Base-by-base conservation (phyloP, 225 moss, liverwort and hornwort species). In the Sphagnum tenellum region DNA sequence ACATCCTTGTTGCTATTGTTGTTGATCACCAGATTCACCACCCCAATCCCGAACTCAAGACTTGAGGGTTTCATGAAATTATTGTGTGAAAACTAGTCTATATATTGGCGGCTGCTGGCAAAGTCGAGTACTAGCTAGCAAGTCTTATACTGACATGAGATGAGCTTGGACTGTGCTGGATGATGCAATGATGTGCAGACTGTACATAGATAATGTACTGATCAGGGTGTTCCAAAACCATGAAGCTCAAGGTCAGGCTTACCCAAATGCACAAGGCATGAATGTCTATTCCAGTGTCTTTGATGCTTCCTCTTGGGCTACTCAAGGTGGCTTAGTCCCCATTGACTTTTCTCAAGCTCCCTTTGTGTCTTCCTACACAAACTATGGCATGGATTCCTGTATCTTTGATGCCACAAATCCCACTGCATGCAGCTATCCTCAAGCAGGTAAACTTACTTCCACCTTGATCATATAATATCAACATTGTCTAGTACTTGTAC, bases 261-360 rank as follows among this genome's bases (percentile, higher is more conserved):
- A 87, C 68, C 73, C 87, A 66, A 77, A 66, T 72, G 76, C 75
- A 71, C 92, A 89, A 66, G 80, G 85, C 69, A 87, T 92, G 92
- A 78, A 75, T 61, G 66, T 83, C 73, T 88, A 75, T 71, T 74
- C 89, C 12, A 89, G 87, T 73, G 70, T 92, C 53, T 92, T 89
- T 76, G 79, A 88, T 49, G 89, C 82, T 2, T 76, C 77, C 0
- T 5, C 64, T 0, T 92, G 92, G 92, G 89, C 89, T 11, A 92
- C 92, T 0, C 71, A 75, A 2, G 92, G 92, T 0, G 92, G 92
- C 0, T 59, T 44, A 2, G 85, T 67, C 50, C 77, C 79, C 63
- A 69, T 63, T n/a, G 78, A 92, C 77, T 92, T 81, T 79, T 61
- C 10, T 45, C 44, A 74, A 11, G 78, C 74, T 0, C 92, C 92